Percentiles rank a stretch among this genome's conserved stretches.
Evolutionary conservation across 768 basidiomycete genomes (phyloP).

Genomic region (Cantharellus anzutake): DNA sequence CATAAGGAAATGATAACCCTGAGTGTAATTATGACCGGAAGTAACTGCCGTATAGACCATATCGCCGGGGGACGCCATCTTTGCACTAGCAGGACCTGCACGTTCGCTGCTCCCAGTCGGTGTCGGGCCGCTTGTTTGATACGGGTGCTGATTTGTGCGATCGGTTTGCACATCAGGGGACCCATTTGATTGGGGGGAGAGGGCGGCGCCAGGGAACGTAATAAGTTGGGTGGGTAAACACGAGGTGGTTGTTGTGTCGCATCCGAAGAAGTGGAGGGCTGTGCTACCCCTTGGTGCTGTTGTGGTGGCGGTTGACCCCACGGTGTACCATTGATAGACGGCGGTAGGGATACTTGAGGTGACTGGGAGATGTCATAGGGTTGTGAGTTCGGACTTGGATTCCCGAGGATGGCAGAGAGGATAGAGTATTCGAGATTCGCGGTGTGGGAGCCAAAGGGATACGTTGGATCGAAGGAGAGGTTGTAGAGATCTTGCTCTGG

Average conservation of each 20-base stretch:
- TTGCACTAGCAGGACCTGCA: not conserved
- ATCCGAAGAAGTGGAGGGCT: not conserved
- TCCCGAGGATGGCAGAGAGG: constrained; percentile 77
- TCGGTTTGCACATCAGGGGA: not conserved
- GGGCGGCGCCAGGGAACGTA: not conserved
- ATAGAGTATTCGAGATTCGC: constrained; percentile 93
- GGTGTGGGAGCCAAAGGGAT: constrained; percentile 67
- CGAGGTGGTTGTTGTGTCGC: not conserved
- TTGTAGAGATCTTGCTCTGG: constrained; percentile 25
- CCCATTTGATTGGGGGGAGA: not conserved
- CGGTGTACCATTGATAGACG: too few relatives aligned
- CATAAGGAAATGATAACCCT: constrained; percentile 95
- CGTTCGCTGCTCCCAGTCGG: not conserved
- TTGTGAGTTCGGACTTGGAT: constrained; percentile 19
- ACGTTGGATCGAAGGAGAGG: constrained; percentile 38
- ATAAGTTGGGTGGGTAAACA: too few relatives aligned
- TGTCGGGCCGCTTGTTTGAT: not conserved
- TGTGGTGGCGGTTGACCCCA: too few relatives aligned
- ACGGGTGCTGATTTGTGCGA: not conserved
- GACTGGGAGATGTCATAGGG: not conserved
- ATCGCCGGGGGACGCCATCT: not conserved
- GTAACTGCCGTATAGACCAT: constrained; percentile 46
- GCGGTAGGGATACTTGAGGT: too few relatives aligned
- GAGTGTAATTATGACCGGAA: constrained; percentile 81
- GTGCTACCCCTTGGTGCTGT: not conserved